These are phyloP conservation scores for Solanum hybrid DNA, from an alignment of 305 asterid species.

Conservation along the genomic window DNA sequence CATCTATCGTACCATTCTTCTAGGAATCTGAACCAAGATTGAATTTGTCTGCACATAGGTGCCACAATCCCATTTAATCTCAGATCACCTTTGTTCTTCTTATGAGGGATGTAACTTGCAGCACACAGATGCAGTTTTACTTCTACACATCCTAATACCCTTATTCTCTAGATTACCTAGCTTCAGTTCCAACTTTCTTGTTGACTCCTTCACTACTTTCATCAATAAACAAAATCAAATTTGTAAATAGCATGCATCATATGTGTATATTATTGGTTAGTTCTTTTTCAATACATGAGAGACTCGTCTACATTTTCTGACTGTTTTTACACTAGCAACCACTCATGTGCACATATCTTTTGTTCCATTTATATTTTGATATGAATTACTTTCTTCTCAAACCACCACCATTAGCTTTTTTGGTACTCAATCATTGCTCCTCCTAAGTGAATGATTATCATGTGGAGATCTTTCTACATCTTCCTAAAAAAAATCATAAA, in stretches of 20 bases:
- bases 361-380: not conserved
- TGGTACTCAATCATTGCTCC: not conserved
- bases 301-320: not conserved
- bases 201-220: not conserved
- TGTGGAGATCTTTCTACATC: not conserved
- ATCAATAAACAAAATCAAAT: not conserved
- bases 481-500: not conserved
- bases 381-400: not conserved
- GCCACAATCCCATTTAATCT: not conserved
- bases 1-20: not conserved
- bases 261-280: not conserved
- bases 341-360: not conserved
- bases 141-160: not conserved
- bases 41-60: not conserved
- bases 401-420: not conserved
- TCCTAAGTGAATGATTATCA: not conserved
- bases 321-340: not conserved
- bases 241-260: not conserved
- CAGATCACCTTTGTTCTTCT: not conserved
- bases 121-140: not conserved
- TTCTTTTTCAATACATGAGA: not conserved
- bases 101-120: not conserved
- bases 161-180: not conserved
- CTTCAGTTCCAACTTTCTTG: not conserved
- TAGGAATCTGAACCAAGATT: not conserved